Conservation (phyloP, 2,329 filamentous ascomycete species). For the Colletotrichum sp. region DNA sequence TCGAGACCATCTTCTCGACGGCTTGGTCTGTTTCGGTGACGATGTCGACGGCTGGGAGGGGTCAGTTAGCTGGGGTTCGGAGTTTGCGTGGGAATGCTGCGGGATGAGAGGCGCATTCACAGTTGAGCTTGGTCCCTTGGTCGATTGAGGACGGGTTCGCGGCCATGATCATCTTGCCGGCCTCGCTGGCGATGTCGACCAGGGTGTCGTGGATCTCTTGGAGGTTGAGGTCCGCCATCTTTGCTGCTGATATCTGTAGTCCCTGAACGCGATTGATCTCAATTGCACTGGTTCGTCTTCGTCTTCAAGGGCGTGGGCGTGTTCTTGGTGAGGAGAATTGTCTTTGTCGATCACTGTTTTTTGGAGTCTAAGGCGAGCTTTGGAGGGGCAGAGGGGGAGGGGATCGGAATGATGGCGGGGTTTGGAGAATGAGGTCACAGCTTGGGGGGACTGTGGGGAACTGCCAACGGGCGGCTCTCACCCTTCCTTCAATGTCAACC, state of each 20-base stretch:
- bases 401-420: conserved; percentile 9
- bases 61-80: background rate
- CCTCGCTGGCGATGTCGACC: conserved; percentile 64
- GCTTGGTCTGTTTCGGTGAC: conserved; percentile 73
- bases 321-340: background rate
- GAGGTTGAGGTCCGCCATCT: conserved; percentile 63
- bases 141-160: conserved; percentile 65
- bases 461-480: background rate
- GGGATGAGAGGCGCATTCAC: conserved; percentile 39
- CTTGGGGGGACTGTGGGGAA: background rate
- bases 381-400: background rate
- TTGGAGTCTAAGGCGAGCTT: background rate
- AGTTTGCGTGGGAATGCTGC: background rate
- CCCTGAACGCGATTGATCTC: background rate
- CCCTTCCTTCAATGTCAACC: background rate
- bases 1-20: conserved; percentile 67
- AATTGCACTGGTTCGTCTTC: background rate
- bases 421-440: conserved; percentile 11
- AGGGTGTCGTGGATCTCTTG: conserved; percentile 67
- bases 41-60: conserved; percentile 64
- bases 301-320: background rate
- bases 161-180: conserved; percentile 67
- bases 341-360: background rate
- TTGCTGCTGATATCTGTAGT: background rate
- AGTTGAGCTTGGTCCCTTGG: conserved; percentile 69